Evolutionary conservation across 495 filamentous ascomycete species (phyloP), one percentile per base, ranked within the genome.

Genomic region (Stereocaulon alpinum): DNA sequence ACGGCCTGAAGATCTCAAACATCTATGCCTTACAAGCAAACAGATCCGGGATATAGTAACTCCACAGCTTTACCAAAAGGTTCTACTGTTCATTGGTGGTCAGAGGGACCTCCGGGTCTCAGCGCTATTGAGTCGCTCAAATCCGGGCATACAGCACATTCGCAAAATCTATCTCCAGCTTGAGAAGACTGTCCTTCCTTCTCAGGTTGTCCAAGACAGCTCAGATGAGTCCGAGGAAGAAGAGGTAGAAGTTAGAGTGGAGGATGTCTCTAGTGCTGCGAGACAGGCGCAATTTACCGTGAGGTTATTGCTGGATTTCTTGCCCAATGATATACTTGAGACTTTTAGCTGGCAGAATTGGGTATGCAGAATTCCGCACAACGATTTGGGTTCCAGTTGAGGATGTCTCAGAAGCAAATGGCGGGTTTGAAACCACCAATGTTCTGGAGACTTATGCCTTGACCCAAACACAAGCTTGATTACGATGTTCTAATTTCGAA

Each of bases 21-120:
- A 29, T 12, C 32, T 61, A 15, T 61, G 59, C 34, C 59, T 61
- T 3, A 55, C 59, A 18, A 42, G 59, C 49, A 61, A 61, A 32
- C 24, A 41, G 6, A n/a, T 61, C 40, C 51, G 44, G 3, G 51
- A 56, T 10, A 47, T 61, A 20, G 59, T 50, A 37, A 61, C 52
- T 30, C 59, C 59, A 30, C 51, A 53, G 5, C 42, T 61, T 1
- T 61, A 61, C 47, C 40, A 41, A 7, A 55, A 56, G 34, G 48
- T 61, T n/a, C n/a, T 61, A n/a, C 59, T 61, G 40, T 61, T 56
- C 34, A 56, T 61, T 6, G 59, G 59, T 37, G 59, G 59, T 37
- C 51, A 56, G 20, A 61, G 56, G 56, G 59, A 61, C 32, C 34
- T 61, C 48, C 52, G 59, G 30, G 43, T 61, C 15, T 40, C 51